Conservation (phyloP, 345 rosid species). For the Populus tremula region DNA sequence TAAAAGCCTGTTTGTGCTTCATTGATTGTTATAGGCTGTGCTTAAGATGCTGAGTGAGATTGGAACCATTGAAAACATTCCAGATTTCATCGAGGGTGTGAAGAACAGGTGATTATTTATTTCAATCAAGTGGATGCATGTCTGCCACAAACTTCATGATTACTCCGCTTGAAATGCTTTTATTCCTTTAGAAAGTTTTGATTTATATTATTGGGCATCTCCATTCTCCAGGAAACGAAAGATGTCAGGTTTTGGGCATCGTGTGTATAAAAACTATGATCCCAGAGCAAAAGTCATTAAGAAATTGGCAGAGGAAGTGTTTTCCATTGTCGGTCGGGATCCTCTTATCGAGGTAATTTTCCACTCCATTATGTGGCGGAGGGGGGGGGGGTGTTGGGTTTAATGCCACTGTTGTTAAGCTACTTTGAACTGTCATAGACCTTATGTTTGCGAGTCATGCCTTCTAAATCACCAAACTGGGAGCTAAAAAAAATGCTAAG, state of each 20-base stretch:
- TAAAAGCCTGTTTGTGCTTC: not conserved
- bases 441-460: too few relatives aligned
- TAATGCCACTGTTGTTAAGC: not conserved
- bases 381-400: too few relatives aligned
- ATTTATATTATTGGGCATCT: slow-evolving; percentile 1
- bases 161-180: not conserved
- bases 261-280: slow-evolving; percentile 96
- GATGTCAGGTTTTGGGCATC: slow-evolving; percentile 99
- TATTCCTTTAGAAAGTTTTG: not conserved
- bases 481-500: too few relatives aligned
- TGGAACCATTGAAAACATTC: slow-evolving; percentile 86
- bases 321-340: slow-evolving; percentile 90
- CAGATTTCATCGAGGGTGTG: slow-evolving; percentile 89
- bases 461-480: too few relatives aligned
- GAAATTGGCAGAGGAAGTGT: slow-evolving; percentile 92
- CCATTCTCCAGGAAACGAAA: slow-evolving; percentile 64
- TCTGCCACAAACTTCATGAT: not conserved
- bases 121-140: not conserved
- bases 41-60: slow-evolving; percentile 95
- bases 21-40: slow-evolving; percentile 67
- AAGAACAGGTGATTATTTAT: slow-evolving; percentile 63
- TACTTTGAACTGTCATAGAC: too few relatives aligned
- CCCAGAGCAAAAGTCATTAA: slow-evolving; percentile 94
- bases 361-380: not conserved
- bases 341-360: slow-evolving; percentile 87